Percentiles rank a stretch among this genome's conserved stretches.
Evolutionary conservation across 441 rosid species (phyloP).

Genomic region (Arabidopsis hybrid): DNA sequence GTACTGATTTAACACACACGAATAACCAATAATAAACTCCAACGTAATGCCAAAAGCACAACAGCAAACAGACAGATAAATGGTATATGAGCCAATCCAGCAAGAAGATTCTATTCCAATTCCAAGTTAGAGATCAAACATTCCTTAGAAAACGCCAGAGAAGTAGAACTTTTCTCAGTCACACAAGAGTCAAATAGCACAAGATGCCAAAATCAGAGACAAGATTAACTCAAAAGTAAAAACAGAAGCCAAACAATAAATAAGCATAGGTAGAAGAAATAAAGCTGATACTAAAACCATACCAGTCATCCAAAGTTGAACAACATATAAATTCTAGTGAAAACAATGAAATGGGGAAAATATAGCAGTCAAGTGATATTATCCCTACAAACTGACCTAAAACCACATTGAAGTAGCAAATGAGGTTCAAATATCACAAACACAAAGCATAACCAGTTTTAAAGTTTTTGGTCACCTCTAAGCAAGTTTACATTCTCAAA

Average conservation of each 20-base stretch:
- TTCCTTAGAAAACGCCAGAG: slow-evolving; percentile 13
- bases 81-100: neutral
- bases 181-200: slow-evolving; percentile 19
- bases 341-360: neutral
- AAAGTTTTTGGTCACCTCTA: slow-evolving; percentile 25
- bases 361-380: slow-evolving; percentile 34
- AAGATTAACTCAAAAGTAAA: neutral
- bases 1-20: neutral
- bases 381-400: slow-evolving; percentile 40
- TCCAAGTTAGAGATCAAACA: neutral
- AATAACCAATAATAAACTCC: slow-evolving; percentile 13
- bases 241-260: neutral
- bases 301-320: neutral
- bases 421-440: slow-evolving; percentile 36
- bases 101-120: slow-evolving; percentile 17
- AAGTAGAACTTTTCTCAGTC: neutral
- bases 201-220: slow-evolving; percentile 29
- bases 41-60: slow-evolving; percentile 24
- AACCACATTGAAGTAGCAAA: slow-evolving; percentile 28
- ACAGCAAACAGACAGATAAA: slow-evolving; percentile 12
- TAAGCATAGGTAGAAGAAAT: neutral
- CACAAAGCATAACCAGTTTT: slow-evolving; percentile 39
- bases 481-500: slow-evolving; percentile 37
- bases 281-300: slow-evolving; percentile 1
- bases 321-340: neutral